A percentile compares a stretch with the other conserved stretches of the same genome.
These are phyloP conservation scores for Ajuga reptans DNA, from an alignment of 305 asterid genomes.

Conservation along the genomic window DNA sequence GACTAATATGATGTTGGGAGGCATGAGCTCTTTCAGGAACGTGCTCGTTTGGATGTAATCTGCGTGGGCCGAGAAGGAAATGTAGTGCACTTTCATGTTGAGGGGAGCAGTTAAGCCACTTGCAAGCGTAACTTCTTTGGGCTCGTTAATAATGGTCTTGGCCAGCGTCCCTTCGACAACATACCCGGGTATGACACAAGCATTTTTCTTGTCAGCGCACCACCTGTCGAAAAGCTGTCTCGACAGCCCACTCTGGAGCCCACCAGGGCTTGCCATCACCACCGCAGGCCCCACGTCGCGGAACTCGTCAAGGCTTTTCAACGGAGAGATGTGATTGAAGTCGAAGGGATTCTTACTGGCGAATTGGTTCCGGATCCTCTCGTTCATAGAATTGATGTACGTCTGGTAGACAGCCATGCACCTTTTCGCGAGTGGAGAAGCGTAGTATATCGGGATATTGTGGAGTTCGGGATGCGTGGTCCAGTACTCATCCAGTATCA, in stretches of 20 bases:
- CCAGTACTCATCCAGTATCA: slow-evolving; percentile 92
- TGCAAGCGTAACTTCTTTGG: slow-evolving; percentile 82
- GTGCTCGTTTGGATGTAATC: slow-evolving; percentile 89
- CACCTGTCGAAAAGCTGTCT: slow-evolving; percentile 92
- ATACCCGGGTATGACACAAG: slow-evolving; percentile 87
- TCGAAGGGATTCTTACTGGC: slow-evolving; percentile 73
- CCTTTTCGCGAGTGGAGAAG: slow-evolving; percentile 95
- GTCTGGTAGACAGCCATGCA: slow-evolving; percentile 97
- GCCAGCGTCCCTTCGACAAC: slow-evolving; percentile 82
- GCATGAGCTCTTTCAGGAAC: slow-evolving; percentile 83
- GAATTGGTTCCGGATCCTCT: slow-evolving; percentile 70
- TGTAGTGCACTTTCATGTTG: slow-evolving; percentile 79
- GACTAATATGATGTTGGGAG: slow-evolving; percentile 86
- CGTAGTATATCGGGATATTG: slow-evolving; percentile 79
- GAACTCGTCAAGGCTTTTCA: slow-evolving; percentile 77
- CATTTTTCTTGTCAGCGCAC: slow-evolving; percentile 87
- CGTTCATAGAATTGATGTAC: slow-evolving; percentile 86
- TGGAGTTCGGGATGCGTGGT: slow-evolving; percentile 80
- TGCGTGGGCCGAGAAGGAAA: slow-evolving; percentile 96
- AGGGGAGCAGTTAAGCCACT: slow-evolving; percentile 82
- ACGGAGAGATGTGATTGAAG: slow-evolving; percentile 81
- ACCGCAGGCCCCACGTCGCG: slow-evolving; percentile 88
- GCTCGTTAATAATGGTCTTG: slow-evolving; percentile 79
- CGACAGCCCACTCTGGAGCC: slow-evolving; percentile 91
- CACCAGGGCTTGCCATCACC: slow-evolving; percentile 95